These are phyloP conservation scores for Pyrus bretschneideri DNA, from an alignment of 306 rosid genomes.

Conservation along the genomic window DNA sequence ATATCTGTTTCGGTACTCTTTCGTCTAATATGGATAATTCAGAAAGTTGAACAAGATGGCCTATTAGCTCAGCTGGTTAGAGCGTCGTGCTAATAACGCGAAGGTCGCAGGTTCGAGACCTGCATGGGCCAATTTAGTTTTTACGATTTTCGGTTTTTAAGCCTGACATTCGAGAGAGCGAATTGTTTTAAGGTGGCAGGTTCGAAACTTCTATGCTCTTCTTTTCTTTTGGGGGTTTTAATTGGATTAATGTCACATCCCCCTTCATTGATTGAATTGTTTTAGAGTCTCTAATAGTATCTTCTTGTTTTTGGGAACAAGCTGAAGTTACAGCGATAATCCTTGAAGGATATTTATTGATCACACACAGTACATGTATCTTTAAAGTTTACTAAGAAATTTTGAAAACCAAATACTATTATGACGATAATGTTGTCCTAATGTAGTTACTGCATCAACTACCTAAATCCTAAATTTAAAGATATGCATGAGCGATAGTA, in stretches of 20 bases:
- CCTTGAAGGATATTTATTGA: neutral
- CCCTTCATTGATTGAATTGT: neutral
- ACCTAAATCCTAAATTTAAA: too few species aligned
- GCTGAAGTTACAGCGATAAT: too few species aligned
- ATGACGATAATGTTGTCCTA: too few species aligned
- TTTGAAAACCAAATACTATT: too few species aligned
- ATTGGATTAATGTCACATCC: neutral
- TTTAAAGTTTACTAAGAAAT: too few species aligned
- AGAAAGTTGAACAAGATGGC: fast-evolving
- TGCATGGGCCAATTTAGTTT: neutral
- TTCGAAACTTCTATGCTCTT: neutral
- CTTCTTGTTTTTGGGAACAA: too few species aligned
- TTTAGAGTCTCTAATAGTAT: too few species aligned
- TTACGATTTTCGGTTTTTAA: neutral
- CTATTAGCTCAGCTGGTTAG: neutral
- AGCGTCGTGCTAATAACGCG: constrained; percentile 11
- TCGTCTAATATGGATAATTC: neutral
- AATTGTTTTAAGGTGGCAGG: neutral
- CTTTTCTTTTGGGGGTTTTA: neutral
- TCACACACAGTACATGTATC: too few species aligned
- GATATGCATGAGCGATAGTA: too few species aligned
- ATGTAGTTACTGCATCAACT: too few species aligned
- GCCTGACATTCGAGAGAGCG: neutral
- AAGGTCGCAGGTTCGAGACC: constrained; percentile 14
- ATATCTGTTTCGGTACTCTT: too few species aligned